Base-by-base conservation (phyloP, 176 grass and related monocot genomes). In the Oryza glumipatula region DNA sequence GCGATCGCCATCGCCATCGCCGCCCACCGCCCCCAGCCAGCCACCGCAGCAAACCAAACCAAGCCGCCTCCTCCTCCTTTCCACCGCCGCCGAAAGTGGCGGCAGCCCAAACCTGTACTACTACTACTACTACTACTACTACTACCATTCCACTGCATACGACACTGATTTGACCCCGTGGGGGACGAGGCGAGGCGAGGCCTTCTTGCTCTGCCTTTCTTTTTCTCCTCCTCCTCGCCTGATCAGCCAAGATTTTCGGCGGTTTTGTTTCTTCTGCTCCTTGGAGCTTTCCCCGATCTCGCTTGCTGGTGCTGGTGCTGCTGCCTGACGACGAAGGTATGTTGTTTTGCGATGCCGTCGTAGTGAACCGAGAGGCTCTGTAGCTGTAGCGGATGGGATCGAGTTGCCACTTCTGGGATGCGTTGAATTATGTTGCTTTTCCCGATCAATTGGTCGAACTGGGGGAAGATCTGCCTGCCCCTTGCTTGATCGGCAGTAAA, bases 1-100 rank as follows among this genome's bases (percentile, higher is more conserved):
- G 80, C 84, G 69, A 83, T 87, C 84, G 64, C 84, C 84, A 83
- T 87, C 84, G 64, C 84, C 84, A 61, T 86, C 79, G 74, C 79
- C 83, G 19, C 24, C 78, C 41, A 33, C 81, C 71, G 35, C 30
- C 78, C 39, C 4, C 7, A 22, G 16, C 78, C 43, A 39, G 43
- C 9, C 48, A 6, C 54, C 16, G 4, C 54, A 6, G 52, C 52
- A 56, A 19, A 32, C 30, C 30, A 36, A 36, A 36, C 1, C 51
- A 54, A 58, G 63, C 49, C 48, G n/a, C 45, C 74, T 60, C 56
- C 51, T 21, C 56, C 51, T 21, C 56, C 43, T 6, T 32, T 64
- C 15, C 74, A 44, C 60, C 60, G 19, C 14, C 5, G 80, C 80
- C 69, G 49, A 83, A 87, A 90, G 84, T 26, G 68, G 83, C 67